Conservation (phyloP, 768 basidiomycete species). For the Phlebiopsis flavidoalba region DNA sequence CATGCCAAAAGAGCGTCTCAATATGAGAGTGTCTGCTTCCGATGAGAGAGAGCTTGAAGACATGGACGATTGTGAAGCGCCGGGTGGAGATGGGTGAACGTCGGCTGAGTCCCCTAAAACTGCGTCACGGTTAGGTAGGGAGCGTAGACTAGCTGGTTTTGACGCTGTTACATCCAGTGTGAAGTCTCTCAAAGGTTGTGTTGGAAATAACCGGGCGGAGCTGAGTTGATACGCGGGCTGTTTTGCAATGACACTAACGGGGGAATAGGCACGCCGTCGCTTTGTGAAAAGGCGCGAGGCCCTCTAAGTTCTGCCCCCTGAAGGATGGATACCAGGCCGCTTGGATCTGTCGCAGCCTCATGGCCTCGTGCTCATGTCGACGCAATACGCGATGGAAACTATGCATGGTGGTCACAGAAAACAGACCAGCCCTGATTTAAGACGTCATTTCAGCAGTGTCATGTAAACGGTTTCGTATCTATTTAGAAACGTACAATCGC, state of each 20-base stretch:
- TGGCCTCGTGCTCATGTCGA: slow-evolving; percentile 54
- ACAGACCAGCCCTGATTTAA: slow-evolving; percentile 43
- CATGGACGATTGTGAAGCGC: not conserved
- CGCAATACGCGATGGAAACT: slow-evolving; percentile 55
- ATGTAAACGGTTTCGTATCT: not conserved
- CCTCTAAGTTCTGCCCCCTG: slow-evolving; percentile 26
- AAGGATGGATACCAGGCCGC: slow-evolving; percentile 33
- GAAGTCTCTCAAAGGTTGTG: slow-evolving; percentile 2
- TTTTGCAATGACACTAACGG: slow-evolving; percentile 9
- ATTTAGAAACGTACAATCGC: slow-evolving; percentile 43
- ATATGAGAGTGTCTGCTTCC: not conserved
- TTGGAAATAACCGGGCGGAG: not conserved
- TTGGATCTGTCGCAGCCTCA: slow-evolving; percentile 48
- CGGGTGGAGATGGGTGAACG: not conserved
- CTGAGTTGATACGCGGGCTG: not conserved
- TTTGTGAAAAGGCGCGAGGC: slow-evolving; percentile 12
- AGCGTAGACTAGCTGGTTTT: not conserved
- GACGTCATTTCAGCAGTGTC: slow-evolving; percentile 8
- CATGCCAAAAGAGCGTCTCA: not conserved
- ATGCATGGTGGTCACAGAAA: slow-evolving; percentile 52
- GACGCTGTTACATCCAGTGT: not conserved
- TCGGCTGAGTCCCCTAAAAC: not conserved
- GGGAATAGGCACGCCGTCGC: slow-evolving; percentile 16
- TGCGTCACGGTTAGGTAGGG: not conserved
- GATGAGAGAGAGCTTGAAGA: not conserved